Evolutionary conservation across 148 eudicot species (phyloP).

Genomic region (Beta vulgaris): DNA sequence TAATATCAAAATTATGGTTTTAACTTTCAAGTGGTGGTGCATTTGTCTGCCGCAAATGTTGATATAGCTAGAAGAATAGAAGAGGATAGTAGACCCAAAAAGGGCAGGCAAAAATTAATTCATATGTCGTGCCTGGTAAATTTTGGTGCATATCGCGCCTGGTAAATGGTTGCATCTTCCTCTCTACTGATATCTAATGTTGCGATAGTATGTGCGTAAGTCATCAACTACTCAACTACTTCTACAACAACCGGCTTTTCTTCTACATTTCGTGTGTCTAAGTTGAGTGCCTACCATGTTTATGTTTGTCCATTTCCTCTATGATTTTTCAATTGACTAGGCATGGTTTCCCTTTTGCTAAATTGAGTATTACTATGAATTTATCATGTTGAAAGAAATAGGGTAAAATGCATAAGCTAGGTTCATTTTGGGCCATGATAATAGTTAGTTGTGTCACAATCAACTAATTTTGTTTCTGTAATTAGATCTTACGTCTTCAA

Average conservation of each 20-base stretch:
- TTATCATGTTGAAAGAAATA: too few relatives aligned
- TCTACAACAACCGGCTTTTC: background rate
- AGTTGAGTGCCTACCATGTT: background rate
- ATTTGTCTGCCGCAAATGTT: background rate
- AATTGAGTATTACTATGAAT: too few relatives aligned
- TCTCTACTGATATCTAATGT: background rate
- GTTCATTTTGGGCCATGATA: too few relatives aligned
- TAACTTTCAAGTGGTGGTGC: background rate
- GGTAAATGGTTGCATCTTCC: background rate
- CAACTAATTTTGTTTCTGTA: too few relatives aligned
- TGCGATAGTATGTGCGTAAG: background rate
- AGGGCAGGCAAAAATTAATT: background rate
- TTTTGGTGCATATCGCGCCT: too few relatives aligned
- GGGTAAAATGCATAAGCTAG: too few relatives aligned
- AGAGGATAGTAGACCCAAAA: background rate
- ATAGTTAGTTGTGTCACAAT: too few relatives aligned
- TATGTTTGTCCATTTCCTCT: background rate
- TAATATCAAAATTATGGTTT: background rate
- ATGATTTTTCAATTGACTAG: background rate
- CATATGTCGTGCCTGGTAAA: too few relatives aligned
- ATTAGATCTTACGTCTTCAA: too few relatives aligned
- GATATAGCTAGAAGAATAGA: background rate
- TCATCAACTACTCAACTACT: background rate
- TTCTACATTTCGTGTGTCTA: background rate
- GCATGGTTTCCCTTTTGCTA: background rate